Base-by-base conservation (phyloP, 192 early-diverging fungal genomes). In the Backusella circina region DNA sequence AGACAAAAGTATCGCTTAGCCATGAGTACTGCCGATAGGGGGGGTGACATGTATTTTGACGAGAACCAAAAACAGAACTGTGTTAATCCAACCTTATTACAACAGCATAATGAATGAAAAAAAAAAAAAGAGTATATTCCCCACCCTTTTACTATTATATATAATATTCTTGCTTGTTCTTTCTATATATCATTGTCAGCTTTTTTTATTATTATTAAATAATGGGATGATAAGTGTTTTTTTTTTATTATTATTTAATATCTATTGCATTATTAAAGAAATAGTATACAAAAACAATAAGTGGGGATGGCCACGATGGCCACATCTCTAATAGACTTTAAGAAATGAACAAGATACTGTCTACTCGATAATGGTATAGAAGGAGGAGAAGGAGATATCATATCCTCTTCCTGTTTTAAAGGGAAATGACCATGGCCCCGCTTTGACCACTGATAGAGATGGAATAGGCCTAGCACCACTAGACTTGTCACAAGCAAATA, bases 1-100 rank as follows among this genome's bases (percentile, higher is more conserved):
- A 47, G 71, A 51, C 71, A 78, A 23, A 78, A 78, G 37, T 78
- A 78, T 73, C 65, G 76, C 0, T 28, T 61, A 3, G 30, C 66
- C 5, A 50, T 66, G 0, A 15, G 12, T 7, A 57, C 51, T 0
- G 7, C 50, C 8, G 23, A 12, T 26, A 26, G 3, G 9, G 26
- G 3, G 9, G 26, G 10, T 0, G n/a, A 28, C 23, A 0, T 61
- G 9, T 61, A 26, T 28, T 28, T 61, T 61, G 54, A 61, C 1
- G 18, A 35, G 2, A 35, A 47, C 10, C 54, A 10, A 61, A 61
- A 28, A 28, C 54, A 61, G 5, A 61, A 28, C 13, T 61, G 23
- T 61, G 8, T 57, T 4, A 57, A 57, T 12, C 54, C 54, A 13
- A 12, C 12, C 2, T 13, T 57, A 3, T 57, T 57, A 2, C 51